phyloP scores from a whole-genome alignment of 2,329 filamentous ascomycete genomes.

The Helotiales sp. region DNA sequence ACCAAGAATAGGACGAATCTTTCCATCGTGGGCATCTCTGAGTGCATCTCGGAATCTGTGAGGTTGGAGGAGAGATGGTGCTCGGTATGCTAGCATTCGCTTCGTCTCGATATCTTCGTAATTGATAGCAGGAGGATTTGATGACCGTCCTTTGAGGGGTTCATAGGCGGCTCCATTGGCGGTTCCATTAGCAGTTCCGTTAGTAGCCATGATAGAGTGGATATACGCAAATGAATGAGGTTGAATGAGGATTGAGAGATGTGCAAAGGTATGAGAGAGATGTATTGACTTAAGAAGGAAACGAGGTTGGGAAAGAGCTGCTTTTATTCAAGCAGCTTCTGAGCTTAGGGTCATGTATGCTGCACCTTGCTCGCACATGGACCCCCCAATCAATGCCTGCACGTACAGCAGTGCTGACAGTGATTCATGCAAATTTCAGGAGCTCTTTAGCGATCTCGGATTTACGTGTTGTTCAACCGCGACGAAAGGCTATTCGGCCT shows the following conservation, averaged over 20 bases:
- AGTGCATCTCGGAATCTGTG: conserved; percentile 46
- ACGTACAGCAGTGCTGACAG: neutral
- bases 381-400: neutral
- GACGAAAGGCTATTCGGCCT: neutral
- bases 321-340: neutral
- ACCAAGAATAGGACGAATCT: conserved; percentile 44
- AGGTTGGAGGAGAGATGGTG: conserved; percentile 48
- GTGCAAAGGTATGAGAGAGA: neutral
- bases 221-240: neutral
- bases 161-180: neutral
- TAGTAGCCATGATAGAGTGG: conserved; percentile 4
- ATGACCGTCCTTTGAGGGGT: no score
- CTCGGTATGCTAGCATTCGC: conserved; percentile 44
- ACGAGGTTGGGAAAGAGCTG: neutral
- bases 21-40: conserved; percentile 46
- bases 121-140: neutral
- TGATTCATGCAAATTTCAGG: neutral
- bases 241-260: neutral
- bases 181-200: neutral
- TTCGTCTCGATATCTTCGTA: conserved; percentile 11
- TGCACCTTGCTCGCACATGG: neutral
- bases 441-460: neutral
- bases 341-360: neutral
- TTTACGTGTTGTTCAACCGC: neutral
- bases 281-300: no score